Base-by-base conservation (phyloP, 1,284 basidiomycete species). In the Ganoderma lucidum region DNA sequence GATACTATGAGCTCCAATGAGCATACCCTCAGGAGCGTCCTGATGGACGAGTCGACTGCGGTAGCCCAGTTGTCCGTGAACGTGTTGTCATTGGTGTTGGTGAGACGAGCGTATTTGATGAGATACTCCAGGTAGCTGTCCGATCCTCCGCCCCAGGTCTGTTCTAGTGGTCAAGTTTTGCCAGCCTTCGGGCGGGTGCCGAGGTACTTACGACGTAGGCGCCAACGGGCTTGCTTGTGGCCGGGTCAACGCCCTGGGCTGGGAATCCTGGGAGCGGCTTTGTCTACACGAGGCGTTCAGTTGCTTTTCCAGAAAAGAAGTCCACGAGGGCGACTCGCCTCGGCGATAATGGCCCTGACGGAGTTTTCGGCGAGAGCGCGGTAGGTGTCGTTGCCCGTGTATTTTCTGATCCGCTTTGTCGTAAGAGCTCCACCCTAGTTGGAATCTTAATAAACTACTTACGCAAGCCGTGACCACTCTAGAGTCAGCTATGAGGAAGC, bases 121-220 rank as follows among this genome's bases (percentile, higher is more conserved):
- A 93, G 83, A 75, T 94, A 93, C 78, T 94, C 93, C 71, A 91
- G 89, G 80, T 90, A 93, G 67, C 90, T 92, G 78, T 93, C 86
- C 0, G 87, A 87, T 51, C 89, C 89, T 64, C 87, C 86, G 55
- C 90, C 90, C 90, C 91, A 92, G 0, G 87, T 85, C 90, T 92
- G 17, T 51, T 56, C 6, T 37, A 3, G 9, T 44, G 19, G 30
- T 70, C 41, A 66, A 56, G 15, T 28, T 51, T 28, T 30, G 23
- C 23, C 15, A n/a, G 1, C 2, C 17, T 23, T 1, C 19, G 6
- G 10, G 9, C 23, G 12, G 3, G 5, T 15, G 23, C 1, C 28
- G 19, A 19, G 9, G 48, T 19, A 83, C 89, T 75, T 78, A 91
- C 91, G 65, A 93, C 86, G 72, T 90, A 90, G 17, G 82, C 84